These are phyloP conservation scores for Axilococcus clingmanii DNA, from an alignment of 139 green algal species.

Conservation along the genomic window DNA sequence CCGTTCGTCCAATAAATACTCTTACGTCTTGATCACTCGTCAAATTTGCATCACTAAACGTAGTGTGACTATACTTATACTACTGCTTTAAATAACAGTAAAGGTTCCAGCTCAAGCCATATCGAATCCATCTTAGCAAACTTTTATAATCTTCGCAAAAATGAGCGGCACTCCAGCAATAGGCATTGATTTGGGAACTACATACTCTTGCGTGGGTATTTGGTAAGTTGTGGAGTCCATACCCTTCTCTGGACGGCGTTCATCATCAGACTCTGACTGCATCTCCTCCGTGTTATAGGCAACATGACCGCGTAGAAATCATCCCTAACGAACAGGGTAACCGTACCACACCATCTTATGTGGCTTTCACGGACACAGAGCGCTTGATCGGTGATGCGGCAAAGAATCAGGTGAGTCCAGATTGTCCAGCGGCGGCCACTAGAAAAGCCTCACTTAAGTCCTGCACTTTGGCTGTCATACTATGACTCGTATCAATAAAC, in stretches of 20 bases:
- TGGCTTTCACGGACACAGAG: slow-evolving; percentile 96
- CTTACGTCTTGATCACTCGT: too few species aligned
- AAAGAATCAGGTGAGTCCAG: slow-evolving; percentile 99
- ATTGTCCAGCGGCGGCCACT: too few species aligned
- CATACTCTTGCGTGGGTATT: slow-evolving; percentile 16
- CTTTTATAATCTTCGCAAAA: neutral
- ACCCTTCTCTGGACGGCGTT: too few species aligned
- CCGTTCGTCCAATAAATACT: too few species aligned
- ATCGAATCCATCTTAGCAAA: too few species aligned
- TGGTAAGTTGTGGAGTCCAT: slow-evolving; percentile 1
- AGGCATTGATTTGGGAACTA: slow-evolving; percentile 24
- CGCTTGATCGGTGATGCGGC: slow-evolving; percentile 91
- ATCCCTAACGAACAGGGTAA: slow-evolving; percentile 88
- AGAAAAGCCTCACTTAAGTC: neutral
- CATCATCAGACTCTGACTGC: neutral
- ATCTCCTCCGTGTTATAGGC: too few species aligned
- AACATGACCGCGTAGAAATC: slow-evolving; percentile 80
- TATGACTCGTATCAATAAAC: neutral
- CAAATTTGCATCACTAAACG: too few species aligned
- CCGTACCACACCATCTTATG: slow-evolving; percentile 89
- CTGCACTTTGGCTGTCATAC: neutral
- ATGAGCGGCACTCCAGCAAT: neutral
- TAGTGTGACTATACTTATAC: too few species aligned
- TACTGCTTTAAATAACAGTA: too few species aligned
- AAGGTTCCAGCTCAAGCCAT: too few species aligned